Conservation (phyloP, 208 protist genomes). For the Trypanosoma lewisi region DNA sequence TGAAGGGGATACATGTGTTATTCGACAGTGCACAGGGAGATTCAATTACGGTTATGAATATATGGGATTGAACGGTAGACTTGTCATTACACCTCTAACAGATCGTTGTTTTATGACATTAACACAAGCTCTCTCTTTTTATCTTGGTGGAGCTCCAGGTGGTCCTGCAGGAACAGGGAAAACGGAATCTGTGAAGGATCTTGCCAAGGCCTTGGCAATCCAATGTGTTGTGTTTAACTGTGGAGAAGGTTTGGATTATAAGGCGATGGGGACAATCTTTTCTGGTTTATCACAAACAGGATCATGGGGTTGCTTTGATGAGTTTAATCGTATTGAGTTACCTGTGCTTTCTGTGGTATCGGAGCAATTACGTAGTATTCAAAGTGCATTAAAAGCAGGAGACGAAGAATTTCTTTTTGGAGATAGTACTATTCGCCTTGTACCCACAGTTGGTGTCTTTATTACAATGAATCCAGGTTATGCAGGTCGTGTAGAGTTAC, state of each 20-base stretch:
- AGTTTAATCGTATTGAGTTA: constrained; percentile 99
- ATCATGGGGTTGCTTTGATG: constrained; percentile 99
- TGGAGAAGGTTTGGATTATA: constrained; percentile 98
- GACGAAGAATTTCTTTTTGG: constrained; percentile 93
- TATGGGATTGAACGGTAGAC: constrained; percentile 98
- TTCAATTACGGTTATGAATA: constrained; percentile 99
- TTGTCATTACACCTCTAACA: constrained; percentile 99
- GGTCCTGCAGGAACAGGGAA: constrained; percentile 96
- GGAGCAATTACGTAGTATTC: constrained; percentile 97
- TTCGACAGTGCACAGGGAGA: constrained; percentile 96
- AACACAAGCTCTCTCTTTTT: constrained; percentile 97
- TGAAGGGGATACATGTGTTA: constrained; percentile 92
- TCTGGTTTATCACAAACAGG: constrained; percentile 96
- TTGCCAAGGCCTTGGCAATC: constrained; percentile 97
- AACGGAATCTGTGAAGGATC: constrained; percentile 99
- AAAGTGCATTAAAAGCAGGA: constrained; percentile 88
- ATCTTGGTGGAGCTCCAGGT: constrained; percentile 94
- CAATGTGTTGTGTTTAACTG: constrained; percentile 99
- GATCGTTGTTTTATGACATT: constrained; percentile 99
- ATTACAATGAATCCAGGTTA: constrained; percentile 99
- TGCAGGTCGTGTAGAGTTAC: constrained; percentile 98
- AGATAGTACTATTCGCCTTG: constrained; percentile 84
- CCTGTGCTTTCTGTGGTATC: constrained; percentile 99
- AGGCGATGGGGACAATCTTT: constrained; percentile 98
- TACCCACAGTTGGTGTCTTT: constrained; percentile 96